phyloP scores from a whole-genome alignment of 106 monocot genomes.

The Iris macrosiphon region DNA sequence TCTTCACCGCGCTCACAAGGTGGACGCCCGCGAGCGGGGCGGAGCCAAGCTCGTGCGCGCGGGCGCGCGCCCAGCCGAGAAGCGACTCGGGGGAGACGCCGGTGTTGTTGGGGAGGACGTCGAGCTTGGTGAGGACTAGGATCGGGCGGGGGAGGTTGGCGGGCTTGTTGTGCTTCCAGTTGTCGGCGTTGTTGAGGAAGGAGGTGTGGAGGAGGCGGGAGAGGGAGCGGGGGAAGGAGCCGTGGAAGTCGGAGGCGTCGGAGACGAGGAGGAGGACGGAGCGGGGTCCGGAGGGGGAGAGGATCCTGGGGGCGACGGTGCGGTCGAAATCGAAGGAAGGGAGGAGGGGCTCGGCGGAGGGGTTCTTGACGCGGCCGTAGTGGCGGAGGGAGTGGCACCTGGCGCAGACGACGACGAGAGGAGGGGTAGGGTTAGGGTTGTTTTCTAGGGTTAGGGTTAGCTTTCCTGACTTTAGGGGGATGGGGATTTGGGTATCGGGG shows the following conservation, averaged over 20 bases:
- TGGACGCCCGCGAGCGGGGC: constrained; percentile 58
- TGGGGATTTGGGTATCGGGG: constrained; percentile 41
- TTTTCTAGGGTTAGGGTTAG: neutral
- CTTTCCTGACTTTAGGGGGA: neutral
- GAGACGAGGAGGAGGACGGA: constrained; percentile 65
- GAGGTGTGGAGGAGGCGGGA: constrained; percentile 43
- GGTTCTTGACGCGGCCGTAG: constrained; percentile 78
- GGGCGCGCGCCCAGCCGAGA: constrained; percentile 50
- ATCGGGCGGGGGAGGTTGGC: constrained; percentile 76
- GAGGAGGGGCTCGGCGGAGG: constrained; percentile 65
- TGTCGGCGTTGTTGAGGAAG: constrained; percentile 25
- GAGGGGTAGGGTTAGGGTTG: neutral
- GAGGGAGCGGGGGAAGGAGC: constrained; percentile 74
- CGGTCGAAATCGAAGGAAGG: constrained; percentile 89
- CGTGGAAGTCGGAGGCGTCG: constrained; percentile 87
- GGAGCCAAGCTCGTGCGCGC: constrained; percentile 37
- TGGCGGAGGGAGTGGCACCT: constrained; percentile 96
- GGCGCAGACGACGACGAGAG: constrained; percentile 57
- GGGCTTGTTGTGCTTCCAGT: constrained; percentile 64
- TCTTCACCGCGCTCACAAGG: constrained; percentile 65
- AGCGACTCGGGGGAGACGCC: constrained; percentile 48
- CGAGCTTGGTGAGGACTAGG: constrained; percentile 75
- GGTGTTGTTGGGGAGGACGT: constrained; percentile 59
- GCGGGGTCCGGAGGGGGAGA: constrained; percentile 65
- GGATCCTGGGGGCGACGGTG: constrained; percentile 58